Percentiles rank a stretch among this genome's conserved stretches.
Evolutionary conservation across 2,329 filamentous ascomycete species (phyloP).

Genomic region (Fusarium zealandicum): DNA sequence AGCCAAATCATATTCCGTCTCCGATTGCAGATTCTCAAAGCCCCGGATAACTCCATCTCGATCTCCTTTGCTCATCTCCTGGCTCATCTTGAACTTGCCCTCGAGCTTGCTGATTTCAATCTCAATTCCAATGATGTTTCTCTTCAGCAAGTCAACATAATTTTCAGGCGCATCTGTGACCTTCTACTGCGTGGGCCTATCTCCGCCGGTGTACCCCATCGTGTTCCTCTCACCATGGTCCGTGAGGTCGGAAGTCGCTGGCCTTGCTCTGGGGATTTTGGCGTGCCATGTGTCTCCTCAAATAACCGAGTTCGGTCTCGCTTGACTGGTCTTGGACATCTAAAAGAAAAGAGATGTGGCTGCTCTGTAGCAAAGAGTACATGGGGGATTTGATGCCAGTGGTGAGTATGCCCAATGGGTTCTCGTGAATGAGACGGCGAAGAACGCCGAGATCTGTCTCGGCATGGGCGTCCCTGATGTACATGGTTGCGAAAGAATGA

Average conservation of each 20-base stretch:
- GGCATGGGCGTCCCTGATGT: slow-evolving; percentile 50
- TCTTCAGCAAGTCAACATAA: slow-evolving; percentile 64
- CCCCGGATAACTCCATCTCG: slow-evolving; percentile 63
- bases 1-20: slow-evolving; percentile 41
- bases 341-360: slow-evolving; percentile 67
- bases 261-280: slow-evolving; percentile 69
- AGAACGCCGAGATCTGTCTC: slow-evolving; percentile 59
- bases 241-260: slow-evolving; percentile 61
- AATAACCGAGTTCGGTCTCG: slow-evolving; percentile 48
- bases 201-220: slow-evolving; percentile 60
- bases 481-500: slow-evolving; percentile 11
- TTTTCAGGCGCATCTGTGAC: slow-evolving; percentile 62
- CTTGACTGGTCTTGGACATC: slow-evolving; percentile 53
- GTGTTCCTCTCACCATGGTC: slow-evolving; percentile 57
- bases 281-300: slow-evolving; percentile 68
- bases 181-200: slow-evolving; percentile 54
- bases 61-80: slow-evolving; percentile 62
- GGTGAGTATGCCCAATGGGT: slow-evolving; percentile 68
- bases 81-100: slow-evolving; percentile 72
- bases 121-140: slow-evolving; percentile 66
- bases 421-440: slow-evolving; percentile 62
- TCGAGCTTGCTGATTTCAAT: slow-evolving; percentile 61
- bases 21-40: slow-evolving; percentile 50
- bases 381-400: slow-evolving; percentile 62
- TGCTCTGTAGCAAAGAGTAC: slow-evolving; percentile 61